Evolutionary conservation across 495 filamentous ascomycete genomes (phyloP), one percentile per base, ranked within the genome.

Genomic region (Niebla homalea): DNA sequence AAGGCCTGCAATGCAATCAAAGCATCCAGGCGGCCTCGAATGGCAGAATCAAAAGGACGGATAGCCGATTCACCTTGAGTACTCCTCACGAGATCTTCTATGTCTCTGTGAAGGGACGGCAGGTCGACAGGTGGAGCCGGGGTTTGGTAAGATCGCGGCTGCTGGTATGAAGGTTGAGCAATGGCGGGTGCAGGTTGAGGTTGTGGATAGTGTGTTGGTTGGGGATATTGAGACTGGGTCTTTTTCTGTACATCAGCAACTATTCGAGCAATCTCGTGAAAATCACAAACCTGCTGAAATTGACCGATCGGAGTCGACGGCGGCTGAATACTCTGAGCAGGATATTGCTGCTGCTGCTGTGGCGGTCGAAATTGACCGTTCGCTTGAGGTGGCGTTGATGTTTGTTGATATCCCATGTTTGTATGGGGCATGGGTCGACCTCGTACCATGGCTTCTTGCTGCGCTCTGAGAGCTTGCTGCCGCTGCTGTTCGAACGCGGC

Each of bases 1-100:
- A 94, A 80, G 42, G 64, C 76, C 67, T 95, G 83, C 54, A 97
- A 75, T 64, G 90, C 87, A 64, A 93, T 67, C 56, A 97, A 74
- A 18, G 89, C 87, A 64, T 89, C 84, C 60, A 97, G 66, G 59
- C 81, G 83, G 52, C 77, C 78, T 66, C 88, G 81, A 55, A 82
- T 73, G 60, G 77, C 75, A 64, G 71, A 67, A 70, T 95, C 84
- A 67, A 77, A 75, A 36, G 79, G 81, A 64, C 79, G 83, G 45
- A 75, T 75, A 53, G 81, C 82, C 67, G 84, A 83, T 53, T 86
- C 81, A 52, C 70, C 74, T 65, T 80, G 80, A 43, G 81, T 78
- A 49, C 73, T 68, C 56, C 69, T 65, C 61, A 95, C 87, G 48
- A 95, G 70, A 53, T 73, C 71, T 56, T 81, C 78, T 64, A 95